Conservation (phyloP, 768 basidiomycete genomes). For the Crassisporium funariophilum region DNA sequence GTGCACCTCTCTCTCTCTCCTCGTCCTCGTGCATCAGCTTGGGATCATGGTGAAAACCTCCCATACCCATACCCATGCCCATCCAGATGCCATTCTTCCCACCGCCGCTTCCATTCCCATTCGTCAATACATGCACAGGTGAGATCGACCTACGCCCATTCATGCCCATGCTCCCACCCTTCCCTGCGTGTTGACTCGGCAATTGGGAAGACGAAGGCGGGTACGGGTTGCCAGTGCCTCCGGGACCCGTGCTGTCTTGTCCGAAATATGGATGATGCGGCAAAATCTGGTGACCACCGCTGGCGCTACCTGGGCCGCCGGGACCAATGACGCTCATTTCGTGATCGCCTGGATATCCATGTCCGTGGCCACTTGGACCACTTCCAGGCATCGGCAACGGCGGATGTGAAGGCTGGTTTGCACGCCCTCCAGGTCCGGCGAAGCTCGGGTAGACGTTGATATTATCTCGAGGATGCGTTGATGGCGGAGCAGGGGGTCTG, state of each 20-base stretch:
- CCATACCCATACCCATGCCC: constrained; percentile 33
- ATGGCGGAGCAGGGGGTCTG: constrained; percentile 9
- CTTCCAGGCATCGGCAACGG: constrained; percentile 8
- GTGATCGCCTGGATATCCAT: constrained; percentile 25
- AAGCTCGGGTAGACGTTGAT: constrained; percentile 13
- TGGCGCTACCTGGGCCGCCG: constrained; percentile 16
- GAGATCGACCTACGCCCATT: constrained; percentile 39
- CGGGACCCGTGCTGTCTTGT: constrained; percentile 23
- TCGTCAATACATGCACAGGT: constrained; percentile 34
- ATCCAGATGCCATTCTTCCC: constrained; percentile 40
- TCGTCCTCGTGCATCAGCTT: constrained; percentile 38
- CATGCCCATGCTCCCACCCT: constrained; percentile 17
- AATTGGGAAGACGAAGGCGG: constrained; percentile 15
- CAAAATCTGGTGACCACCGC: constrained; percentile 27
- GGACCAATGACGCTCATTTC: constrained; percentile 25
- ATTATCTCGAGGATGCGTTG: constrained; percentile 10
- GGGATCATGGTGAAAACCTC: constrained; percentile 23
- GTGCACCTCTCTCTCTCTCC: constrained; percentile 34
- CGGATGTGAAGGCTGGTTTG: constrained; percentile 6
- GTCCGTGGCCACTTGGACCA: constrained; percentile 8
- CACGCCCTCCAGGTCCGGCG: constrained; percentile 7
- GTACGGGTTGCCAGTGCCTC: constrained; percentile 15
- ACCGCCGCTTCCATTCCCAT: constrained; percentile 25
- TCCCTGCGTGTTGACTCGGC: constrained; percentile 16
- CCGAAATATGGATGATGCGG: constrained; percentile 38